Evolutionary conservation across 441 rosid genomes (phyloP), one percentile per base, ranked within the genome.

Genomic region (Croton laevigatus): DNA sequence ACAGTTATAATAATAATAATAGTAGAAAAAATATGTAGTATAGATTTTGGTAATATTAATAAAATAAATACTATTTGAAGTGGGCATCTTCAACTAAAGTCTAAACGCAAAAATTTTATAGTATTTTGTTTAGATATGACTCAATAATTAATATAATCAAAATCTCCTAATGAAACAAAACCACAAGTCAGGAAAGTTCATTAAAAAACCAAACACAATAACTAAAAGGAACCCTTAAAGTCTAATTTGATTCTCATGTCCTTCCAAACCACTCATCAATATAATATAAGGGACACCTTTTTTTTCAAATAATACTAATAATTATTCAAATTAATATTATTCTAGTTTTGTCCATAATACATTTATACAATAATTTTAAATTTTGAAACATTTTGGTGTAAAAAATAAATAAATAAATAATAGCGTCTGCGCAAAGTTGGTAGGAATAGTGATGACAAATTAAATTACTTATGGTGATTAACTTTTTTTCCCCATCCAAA

Each of bases 161-260:
- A 53, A 32, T 58, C 40, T 58, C 14, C 62, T 58, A 58, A 58
- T 27, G 38, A 13, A 32, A 58, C 38, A 58, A 58, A 58, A 58
- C 62, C 13, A 10, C 7, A 32, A 11, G 40, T 58, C 40, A 58
- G 40, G 38, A 58, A 58, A 10, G 4, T 10, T 8, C 17, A 58
- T 12, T 27, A 58, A 32, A n/a, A 13, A 32, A 27, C 1, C 27
- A 32, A 55, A 16, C 17, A 49, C 6, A 49, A 49, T 6, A 55
- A 3, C 10, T 9, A 22, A 58, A 27, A 58, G 17, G 32, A 27
- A 27, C 37, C 36, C 12, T n/a, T 5, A 27, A 27, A 32, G 17
- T 32, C 10, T 79, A 75, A 60, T 71, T 78, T 76, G 89, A 77
- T 80, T 78, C 83, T 71, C 78, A 72, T 75, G 66, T 65, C 77